Conservation (phyloP, 345 rosid genomes). For the Arabidopsis thaliana region DNA sequence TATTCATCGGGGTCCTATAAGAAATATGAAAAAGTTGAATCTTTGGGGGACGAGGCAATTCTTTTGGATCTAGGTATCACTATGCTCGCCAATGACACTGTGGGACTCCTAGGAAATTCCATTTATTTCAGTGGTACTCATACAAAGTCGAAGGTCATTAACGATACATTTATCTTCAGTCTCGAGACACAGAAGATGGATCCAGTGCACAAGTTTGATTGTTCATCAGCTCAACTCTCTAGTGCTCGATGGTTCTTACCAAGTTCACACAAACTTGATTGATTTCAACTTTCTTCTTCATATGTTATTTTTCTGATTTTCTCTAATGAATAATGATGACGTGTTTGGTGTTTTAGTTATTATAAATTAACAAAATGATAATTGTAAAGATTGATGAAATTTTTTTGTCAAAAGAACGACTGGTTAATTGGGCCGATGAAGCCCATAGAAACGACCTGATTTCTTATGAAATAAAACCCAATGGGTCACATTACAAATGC, state of each 20-base stretch:
- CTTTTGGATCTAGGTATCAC: constrained; percentile 8
- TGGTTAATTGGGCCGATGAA: too few relatives aligned
- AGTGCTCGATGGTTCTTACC: neutral
- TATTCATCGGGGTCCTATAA: neutral
- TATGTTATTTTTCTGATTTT: too few relatives aligned
- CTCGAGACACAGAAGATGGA: neutral
- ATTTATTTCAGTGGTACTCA: neutral
- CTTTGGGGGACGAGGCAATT: neutral
- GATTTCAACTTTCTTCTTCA: neutral
- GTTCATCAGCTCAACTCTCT: neutral
- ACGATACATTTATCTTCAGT: neutral
- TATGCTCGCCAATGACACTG: neutral
- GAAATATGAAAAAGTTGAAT: neutral
- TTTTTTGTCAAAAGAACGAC: too few relatives aligned
- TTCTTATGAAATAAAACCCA: too few relatives aligned
- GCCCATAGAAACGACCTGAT: too few relatives aligned
- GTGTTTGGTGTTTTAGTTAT: too few relatives aligned
- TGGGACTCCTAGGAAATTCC: neutral
- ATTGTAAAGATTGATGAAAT: too few relatives aligned
- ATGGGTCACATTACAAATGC: too few relatives aligned
- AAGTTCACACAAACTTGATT: neutral
- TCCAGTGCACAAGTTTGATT: neutral
- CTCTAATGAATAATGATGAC: too few relatives aligned
- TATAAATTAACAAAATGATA: too few relatives aligned
- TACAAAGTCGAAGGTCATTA: too few relatives aligned